These are phyloP conservation scores for Yarrowia sp. DNA, from an alignment of 805 yeast genomes.

Conservation along the genomic window DNA sequence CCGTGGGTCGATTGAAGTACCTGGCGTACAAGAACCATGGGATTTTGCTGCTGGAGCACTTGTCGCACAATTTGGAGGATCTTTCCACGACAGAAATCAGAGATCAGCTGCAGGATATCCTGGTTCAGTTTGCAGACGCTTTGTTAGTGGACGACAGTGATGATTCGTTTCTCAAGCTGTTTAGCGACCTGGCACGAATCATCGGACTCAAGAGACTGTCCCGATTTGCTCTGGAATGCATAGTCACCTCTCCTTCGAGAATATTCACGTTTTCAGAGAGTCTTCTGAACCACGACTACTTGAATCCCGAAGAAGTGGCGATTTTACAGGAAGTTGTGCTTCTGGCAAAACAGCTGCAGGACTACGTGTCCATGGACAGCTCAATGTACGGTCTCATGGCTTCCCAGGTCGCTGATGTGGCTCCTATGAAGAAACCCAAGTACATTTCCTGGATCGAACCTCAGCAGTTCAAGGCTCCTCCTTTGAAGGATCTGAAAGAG, in stretches of 20 bases:
- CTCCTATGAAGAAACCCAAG: background rate
- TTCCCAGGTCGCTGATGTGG: background rate
- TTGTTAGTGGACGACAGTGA: conserved; percentile 50
- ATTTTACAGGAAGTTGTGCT: conserved; percentile 1
- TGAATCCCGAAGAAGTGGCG: conserved; percentile 41
- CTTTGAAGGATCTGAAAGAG: conserved; percentile 10
- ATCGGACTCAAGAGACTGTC: conserved; percentile 44
- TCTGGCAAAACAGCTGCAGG: conserved; percentile 16
- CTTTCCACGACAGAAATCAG: conserved; percentile 47
- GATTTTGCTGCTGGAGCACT: conserved; percentile 61
- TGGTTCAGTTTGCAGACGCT: conserved; percentile 72
- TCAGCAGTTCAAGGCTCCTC: conserved; percentile 3
- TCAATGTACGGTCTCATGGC: conserved; percentile 19
- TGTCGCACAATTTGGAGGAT: conserved; percentile 46
- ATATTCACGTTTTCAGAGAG: conserved; percentile 40
- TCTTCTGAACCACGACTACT: conserved; percentile 39
- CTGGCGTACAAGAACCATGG: conserved; percentile 85
- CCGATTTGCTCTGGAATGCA: conserved; percentile 44
- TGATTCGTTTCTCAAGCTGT: conserved; percentile 42
- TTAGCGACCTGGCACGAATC: conserved; percentile 41
- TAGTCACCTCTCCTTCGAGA: conserved; percentile 41
- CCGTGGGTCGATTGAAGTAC: conserved; percentile 75
- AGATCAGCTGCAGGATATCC: conserved; percentile 51
- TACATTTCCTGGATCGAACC: conserved; percentile 34
- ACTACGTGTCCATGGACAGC: conserved; percentile 16